Evolutionary conservation across 352 stramenopile genomes (phyloP).

Genomic region (Elongisporangium undulatum): DNA sequence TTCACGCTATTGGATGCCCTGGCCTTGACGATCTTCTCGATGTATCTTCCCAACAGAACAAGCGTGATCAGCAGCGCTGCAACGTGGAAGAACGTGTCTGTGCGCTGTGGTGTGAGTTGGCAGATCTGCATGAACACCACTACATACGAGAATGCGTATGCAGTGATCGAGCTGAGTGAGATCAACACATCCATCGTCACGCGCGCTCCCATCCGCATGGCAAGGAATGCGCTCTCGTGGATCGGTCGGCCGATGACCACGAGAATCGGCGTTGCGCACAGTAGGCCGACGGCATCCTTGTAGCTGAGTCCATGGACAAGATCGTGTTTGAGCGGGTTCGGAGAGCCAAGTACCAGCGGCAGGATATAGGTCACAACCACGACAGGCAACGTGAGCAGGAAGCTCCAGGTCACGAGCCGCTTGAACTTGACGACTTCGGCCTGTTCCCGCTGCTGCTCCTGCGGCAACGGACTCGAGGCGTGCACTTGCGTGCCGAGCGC

Average conservation of each 20-base stretch:
- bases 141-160: conserved; percentile 59
- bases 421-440: conserved; percentile 42
- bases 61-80: conserved; percentile 63
- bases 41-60: conserved; percentile 70
- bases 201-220: conserved; percentile 48
- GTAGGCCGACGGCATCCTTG: conserved; percentile 42
- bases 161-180: conserved; percentile 60
- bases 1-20: conserved; percentile 68
- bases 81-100: conserved; percentile 74
- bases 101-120: conserved; percentile 21
- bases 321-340: conserved; percentile 8
- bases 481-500: conserved; percentile 42
- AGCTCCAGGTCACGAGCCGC: conserved; percentile 44
- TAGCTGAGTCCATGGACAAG: conserved; percentile 39
- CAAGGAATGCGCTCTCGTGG: conserved; percentile 60
- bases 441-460: conserved; percentile 26
- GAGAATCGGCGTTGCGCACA: conserved; percentile 65
- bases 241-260: conserved; percentile 60
- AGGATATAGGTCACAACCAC: conserved; percentile 55
- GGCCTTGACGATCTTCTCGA: conserved; percentile 69
- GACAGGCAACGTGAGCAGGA: conserved; percentile 47
- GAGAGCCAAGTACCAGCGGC: conserved; percentile 19
- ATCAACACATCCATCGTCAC: conserved; percentile 81
- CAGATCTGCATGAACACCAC: conserved; percentile 19
- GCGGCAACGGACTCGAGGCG: conserved; percentile 40